phyloP scores from a whole-genome alignment of 2,329 filamentous ascomycete genomes.

The Verticillium isaacii region DNA sequence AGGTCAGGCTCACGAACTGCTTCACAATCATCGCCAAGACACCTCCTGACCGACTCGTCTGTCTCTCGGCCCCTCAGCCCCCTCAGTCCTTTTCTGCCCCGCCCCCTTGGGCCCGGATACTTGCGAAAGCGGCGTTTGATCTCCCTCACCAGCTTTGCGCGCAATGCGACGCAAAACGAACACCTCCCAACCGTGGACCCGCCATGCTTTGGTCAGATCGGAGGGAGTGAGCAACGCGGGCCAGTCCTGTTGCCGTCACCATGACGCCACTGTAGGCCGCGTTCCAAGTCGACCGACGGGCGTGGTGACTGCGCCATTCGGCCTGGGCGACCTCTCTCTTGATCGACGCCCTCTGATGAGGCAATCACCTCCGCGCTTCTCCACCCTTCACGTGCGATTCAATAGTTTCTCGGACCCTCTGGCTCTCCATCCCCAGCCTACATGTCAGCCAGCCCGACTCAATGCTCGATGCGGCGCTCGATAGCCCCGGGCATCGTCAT shows the following conservation, averaged over 20 bases:
- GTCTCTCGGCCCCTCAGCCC: not conserved
- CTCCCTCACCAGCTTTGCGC: not conserved
- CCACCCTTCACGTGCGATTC: not conserved
- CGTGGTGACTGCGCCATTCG: not conserved
- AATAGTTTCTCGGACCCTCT: not conserved
- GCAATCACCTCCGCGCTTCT: not conserved
- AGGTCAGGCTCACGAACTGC: not conserved
- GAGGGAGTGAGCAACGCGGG: not conserved
- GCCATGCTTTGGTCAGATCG: not conserved
- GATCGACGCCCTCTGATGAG: not conserved
- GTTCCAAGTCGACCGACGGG: not conserved
- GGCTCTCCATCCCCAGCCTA: not conserved
- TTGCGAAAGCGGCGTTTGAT: not conserved
- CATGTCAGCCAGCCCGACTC: not conserved
- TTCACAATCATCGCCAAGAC: not conserved
- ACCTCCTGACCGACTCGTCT: not conserved
- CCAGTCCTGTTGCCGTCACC: not conserved
- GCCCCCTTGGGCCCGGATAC: not conserved
- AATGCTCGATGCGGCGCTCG: not conserved
- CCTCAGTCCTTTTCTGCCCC: not conserved
- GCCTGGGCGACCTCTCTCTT: not conserved
- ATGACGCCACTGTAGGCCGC: not conserved
- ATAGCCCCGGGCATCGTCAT: not conserved
- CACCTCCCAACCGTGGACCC: not conserved
- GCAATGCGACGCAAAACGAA: not conserved